Conservation (phyloP, 345 rosid genomes). For the Hypericum androsaemum region DNA sequence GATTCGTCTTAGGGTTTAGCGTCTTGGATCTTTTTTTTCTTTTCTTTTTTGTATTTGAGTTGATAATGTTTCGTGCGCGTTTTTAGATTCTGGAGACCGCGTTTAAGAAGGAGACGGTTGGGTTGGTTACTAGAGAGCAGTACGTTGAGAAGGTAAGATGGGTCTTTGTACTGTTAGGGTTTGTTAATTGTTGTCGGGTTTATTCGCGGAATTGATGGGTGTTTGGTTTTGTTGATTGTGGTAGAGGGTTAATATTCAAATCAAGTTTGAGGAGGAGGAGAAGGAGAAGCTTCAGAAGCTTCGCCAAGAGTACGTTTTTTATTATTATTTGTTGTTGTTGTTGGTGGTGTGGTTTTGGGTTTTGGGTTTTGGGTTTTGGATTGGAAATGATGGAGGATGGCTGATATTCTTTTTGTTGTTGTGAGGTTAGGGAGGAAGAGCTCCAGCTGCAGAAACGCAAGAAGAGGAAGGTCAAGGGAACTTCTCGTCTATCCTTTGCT, state of each 20-base stretch:
- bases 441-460: conserved; percentile 79
- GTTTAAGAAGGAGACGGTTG: conserved; percentile 96
- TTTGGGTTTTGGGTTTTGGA: neutral
- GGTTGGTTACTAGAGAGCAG: conserved; percentile 92
- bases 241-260: conserved; percentile 90
- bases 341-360: neutral
- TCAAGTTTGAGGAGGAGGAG: conserved; percentile 91
- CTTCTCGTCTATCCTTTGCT: conserved; percentile 69
- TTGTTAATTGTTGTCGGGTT: neutral
- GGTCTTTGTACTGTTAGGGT: neutral
- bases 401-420: conserved; percentile 4
- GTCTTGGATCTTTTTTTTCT: neutral
- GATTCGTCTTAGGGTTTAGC: conserved; percentile 27
- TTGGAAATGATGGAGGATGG: conserved; percentile 7
- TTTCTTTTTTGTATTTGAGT: neutral
- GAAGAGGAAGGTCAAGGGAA: conserved; percentile 73
- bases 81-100: conserved; percentile 89
- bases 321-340: neutral
- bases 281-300: conserved; percentile 92
- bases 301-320: conserved; percentile 65
- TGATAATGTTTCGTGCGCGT: neutral
- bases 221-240: neutral
- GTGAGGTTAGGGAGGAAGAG: conserved; percentile 65
- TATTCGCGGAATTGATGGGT: neutral
- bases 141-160: conserved; percentile 87